phyloP scores from a whole-genome alignment of 2,329 filamentous ascomycete genomes.

The Zymoseptoria tritici region DNA sequence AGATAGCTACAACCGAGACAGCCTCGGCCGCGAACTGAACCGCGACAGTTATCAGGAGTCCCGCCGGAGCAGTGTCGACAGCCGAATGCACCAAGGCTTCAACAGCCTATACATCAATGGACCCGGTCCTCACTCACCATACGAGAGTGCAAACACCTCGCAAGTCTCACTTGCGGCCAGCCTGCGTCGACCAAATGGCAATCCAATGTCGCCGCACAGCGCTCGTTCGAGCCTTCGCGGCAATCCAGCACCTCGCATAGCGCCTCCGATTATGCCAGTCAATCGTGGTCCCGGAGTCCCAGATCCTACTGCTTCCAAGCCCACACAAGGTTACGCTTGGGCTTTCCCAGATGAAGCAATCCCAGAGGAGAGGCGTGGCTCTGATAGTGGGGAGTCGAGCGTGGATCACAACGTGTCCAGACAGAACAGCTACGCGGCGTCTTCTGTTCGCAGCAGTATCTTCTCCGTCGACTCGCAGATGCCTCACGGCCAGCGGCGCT shows the following conservation, averaged over 20 bases:
- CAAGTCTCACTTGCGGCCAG: constrained; percentile 67
- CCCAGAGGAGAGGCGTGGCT: constrained; percentile 41
- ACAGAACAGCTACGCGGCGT: constrained; percentile 67
- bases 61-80: constrained; percentile 71
- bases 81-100: constrained; percentile 66
- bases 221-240: constrained; percentile 26
- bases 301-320: constrained; percentile 60
- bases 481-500: constrained; percentile 62
- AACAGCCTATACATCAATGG: constrained; percentile 58
- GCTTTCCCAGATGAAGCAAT: constrained; percentile 71
- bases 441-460: constrained; percentile 72
- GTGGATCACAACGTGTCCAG: constrained; percentile 51
- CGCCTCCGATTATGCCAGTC: constrained; percentile 66
- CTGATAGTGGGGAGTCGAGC: constrained; percentile 43
- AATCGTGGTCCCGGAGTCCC: constrained; percentile 58
- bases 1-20: constrained; percentile 16
- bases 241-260: constrained; percentile 51
- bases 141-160: constrained; percentile 69
- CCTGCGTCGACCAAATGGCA: constrained; percentile 48
- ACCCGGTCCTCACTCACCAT: constrained; percentile 52
- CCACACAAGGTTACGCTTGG: constrained; percentile 77
- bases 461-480: constrained; percentile 67
- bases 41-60: constrained; percentile 41
- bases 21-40: constrained; percentile 18
- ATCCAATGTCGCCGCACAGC: constrained; percentile 40